Base-by-base conservation (phyloP, 441 rosid species). In the Euphorbia schlechtendalii region DNA sequence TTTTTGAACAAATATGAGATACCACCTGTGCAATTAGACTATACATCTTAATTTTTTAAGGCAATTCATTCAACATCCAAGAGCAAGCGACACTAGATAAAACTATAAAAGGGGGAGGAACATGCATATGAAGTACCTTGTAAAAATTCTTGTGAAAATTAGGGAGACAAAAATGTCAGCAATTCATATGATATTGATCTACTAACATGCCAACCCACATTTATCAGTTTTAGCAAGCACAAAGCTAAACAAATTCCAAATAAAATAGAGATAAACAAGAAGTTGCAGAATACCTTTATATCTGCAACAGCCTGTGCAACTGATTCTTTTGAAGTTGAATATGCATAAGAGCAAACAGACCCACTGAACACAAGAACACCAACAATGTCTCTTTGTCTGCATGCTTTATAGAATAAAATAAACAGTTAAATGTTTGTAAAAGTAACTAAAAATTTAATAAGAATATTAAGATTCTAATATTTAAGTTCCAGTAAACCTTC, bases 271-370 rank as follows among this genome's bases (percentile, higher is more conserved):
- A n/a, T n/a, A 21, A 46, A 17, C 62, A 73, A 62, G 21, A 55
- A 46, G 13, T 21, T 17, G 59, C 14, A 53, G 20, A 52, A 64
- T 76, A 92, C 95, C 97, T 88, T 90, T 60, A 93, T 83, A 77
- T 87, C 96, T 69, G 84, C 68, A 74, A 88, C 71, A 68, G 97
- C 95, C 77, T 88, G 93, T 58, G 92, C 84, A 70, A 82, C 75
- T 43, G 89, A 83, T 77, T 93, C 99, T 76, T 86, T 90, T 20
- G 78, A 71, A 73, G 81, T 83, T 75, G 83, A 71, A 78, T 83
- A 86, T 36, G 97, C 88, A 73, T 70, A 84, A 25, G 95, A 88
- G 75, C 80, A 79, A 55, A 93, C 69, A 0, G 90, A 85, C 59
- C 97, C 94, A 71, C 81, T 68, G 38, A 87, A 80, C 62, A 75